Base-by-base conservation (phyloP, 2,329 filamentous ascomycete genomes). In the Volutella citrinella region DNA sequence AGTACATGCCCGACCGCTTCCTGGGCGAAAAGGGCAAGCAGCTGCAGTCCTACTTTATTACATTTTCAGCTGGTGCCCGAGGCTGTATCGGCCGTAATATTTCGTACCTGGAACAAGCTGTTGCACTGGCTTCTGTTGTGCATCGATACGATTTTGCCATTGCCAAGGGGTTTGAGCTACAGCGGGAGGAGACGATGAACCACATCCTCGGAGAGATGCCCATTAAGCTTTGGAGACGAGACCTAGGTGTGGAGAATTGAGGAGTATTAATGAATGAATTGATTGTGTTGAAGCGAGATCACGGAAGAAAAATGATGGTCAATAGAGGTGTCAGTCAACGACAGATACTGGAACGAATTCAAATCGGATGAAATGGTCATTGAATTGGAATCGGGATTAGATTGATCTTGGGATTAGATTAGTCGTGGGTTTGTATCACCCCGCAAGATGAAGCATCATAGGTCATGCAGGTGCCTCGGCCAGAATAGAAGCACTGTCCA, bases 101-200 rank as follows among this genome's bases (percentile, higher is more conserved):
- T 5, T 57, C 56, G 1, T 58, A 69, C 31, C 50, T 73, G 12
- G 68, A 73, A 46, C 67, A 73, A 48, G 61, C 62, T 1, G 60
- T 70, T 8, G 39, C 64, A 2, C 23, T 70, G 9, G 66, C 65
- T 3, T 61, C 61, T 1, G 40, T 71, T 11, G 51, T 71, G 2
- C 61, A 65, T 43, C 49, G 63, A 2, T 70, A 64, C 33, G 59
- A 68, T 11, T 67, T 68, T 52, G 42, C 46, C 7, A 15, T 48
- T 18, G 27, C 42, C 6, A 23, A 30, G 19, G 39, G 32, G 10
- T 46, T 43, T 13, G 29, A 47, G 34, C 15, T 44, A 16, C 20
- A 47, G 33, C 29, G 46, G 10, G 22, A 37, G 29, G 44, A 45
- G 30, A 42, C 41, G 7, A 44, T 45, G 41, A 46, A 42, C 17